A percentile compares a stretch with the other conserved stretches of the same genome.
Conservation (phyloP, 345 rosid species). For the Xanthoceras sorbifolium region DNA sequence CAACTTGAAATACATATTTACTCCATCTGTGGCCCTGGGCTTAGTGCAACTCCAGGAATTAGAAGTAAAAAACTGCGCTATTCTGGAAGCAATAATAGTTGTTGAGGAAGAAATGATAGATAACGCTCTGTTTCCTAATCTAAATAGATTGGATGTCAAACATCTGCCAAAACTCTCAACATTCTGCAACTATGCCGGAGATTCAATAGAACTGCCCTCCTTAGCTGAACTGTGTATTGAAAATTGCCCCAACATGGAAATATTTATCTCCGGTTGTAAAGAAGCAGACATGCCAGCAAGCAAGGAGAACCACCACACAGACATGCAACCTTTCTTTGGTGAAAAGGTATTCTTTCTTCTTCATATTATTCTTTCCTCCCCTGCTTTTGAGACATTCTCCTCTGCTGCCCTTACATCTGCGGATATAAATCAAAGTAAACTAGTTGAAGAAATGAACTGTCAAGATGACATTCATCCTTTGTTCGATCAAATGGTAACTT, state of each 20-base stretch:
- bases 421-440: too few relatives aligned
- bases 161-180: neutral
- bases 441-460: neutral
- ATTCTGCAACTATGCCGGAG: neutral
- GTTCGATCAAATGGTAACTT: too few relatives aligned
- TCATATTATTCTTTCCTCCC: too few relatives aligned
- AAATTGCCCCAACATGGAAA: too few relatives aligned
- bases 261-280: too few relatives aligned
- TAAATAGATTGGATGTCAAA: neutral
- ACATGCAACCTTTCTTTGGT: neutral
- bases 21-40: neutral
- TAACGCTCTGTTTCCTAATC: neutral
- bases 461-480: too few relatives aligned
- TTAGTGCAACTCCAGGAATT: neutral
- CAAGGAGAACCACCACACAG: too few relatives aligned
- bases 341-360: neutral
- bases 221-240: too few relatives aligned
- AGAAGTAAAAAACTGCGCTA: neutral
- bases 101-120: neutral
- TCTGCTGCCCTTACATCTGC: too few relatives aligned
- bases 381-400: too few relatives aligned
- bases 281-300: too few relatives aligned
- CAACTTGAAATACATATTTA: neutral
- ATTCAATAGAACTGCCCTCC: too few relatives aligned
- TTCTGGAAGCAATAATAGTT: neutral